Evolutionary conservation across 441 rosid species (phyloP).

Genomic region (Gossypium davidsonii): DNA sequence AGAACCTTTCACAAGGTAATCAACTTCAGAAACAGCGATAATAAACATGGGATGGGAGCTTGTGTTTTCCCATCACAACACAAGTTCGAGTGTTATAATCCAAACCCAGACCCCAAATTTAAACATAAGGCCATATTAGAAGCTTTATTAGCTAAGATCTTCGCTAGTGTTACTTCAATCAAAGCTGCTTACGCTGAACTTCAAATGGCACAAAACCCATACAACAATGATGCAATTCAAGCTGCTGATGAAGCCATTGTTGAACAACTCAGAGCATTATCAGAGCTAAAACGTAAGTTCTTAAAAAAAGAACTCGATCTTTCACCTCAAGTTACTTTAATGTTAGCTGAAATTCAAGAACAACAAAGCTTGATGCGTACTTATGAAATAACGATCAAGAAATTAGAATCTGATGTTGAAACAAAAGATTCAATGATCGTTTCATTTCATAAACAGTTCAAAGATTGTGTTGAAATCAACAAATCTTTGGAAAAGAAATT

Average conservation of each 20-base stretch:
- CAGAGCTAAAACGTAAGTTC: conserved; percentile 58
- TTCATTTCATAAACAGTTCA: conserved; percentile 22
- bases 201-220: conserved; percentile 63
- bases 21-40: conserved; percentile 43
- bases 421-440: conserved; percentile 30
- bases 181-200: conserved; percentile 70
- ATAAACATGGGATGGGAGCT: conserved; percentile 62
- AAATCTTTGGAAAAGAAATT: conserved; percentile 46
- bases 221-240: conserved; percentile 55
- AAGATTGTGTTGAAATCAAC: conserved; percentile 25
- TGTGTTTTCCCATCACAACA: conserved; percentile 53
- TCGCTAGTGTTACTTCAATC: conserved; percentile 48
- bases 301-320: conserved; percentile 50
- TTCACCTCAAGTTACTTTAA: conserved; percentile 56
- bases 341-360: conserved; percentile 67
- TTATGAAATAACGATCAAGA: conserved; percentile 54
- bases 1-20: conserved; percentile 69
- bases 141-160: conserved; percentile 57
- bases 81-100: conserved; percentile 30
- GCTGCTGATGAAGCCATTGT: conserved; percentile 58
- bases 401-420: conserved; percentile 37
- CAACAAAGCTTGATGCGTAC: conserved; percentile 66
- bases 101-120: conserved; percentile 20
- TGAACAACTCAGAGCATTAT: conserved; percentile 44
- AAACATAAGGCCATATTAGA: conserved; percentile 51